Evolutionary conservation across 2,329 filamentous ascomycete genomes (phyloP), one percentile per base, ranked within the genome.

Genomic region (Aaosphaeria pasadenensis): DNA sequence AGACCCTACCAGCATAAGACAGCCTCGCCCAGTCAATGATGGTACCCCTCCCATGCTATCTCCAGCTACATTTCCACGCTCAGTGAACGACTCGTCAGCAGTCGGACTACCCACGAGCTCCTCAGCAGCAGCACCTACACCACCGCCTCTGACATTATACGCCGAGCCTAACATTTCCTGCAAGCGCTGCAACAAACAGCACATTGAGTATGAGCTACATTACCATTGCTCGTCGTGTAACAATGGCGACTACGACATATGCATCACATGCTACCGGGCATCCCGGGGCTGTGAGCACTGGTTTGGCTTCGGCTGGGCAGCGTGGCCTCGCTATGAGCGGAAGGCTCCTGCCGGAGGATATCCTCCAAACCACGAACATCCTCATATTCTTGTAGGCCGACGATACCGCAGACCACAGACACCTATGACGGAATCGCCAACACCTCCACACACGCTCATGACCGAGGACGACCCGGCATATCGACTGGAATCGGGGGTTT

Each of bases 201-300:
- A 91, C 51, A 91, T 96, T 35, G 87, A 96, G 64, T 90, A 95
- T 58, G 84, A 89, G 6, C 73, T 96, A 2, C 89, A 96, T 68
- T 95, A 92, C 71, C 88, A 88, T 63, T 97, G 92, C 69, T 69
- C 73, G 2, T 76, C 77, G 43, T 96, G 92, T 67, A 76, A 81
- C 11, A 73, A 78, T 5, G 89, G 89, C 1, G 75, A 82, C 42
- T 95, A 86, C 77, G 87, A 91, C 64, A 75, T 96, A 7, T 97
- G 92, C 62, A 71, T 88, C 2, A 78, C 79, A 54, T 97, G 92
- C 72, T 96, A 95, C 67, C 84, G 89, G 30, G 66, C 75, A 9
- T 86, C 86, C 6, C 82, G 82, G 60, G 91, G 91, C 7, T 97
- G 92, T 66, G 77, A 83, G 13, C 83, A 94, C 64, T 96, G 91